Conservation (phyloP, 2,329 filamentous ascomycete species). For the Ophiostoma sp. region DNA sequence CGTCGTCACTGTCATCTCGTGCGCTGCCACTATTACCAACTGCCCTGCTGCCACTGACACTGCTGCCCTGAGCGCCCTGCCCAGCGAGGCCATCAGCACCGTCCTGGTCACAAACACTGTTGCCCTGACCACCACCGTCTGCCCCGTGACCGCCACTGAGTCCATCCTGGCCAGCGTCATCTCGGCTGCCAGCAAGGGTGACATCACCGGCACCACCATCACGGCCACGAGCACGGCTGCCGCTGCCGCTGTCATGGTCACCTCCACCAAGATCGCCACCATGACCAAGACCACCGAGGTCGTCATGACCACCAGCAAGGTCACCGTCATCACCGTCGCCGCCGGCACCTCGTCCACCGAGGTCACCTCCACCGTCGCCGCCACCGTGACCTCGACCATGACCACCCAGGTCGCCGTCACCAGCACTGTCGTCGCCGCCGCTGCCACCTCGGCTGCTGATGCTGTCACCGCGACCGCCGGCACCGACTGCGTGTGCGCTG, state of each 20-base stretch:
- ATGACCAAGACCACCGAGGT: slow-evolving; percentile 18
- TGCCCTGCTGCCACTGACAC: slow-evolving; percentile 34
- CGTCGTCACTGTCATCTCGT: slow-evolving; percentile 36
- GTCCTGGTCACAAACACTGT: slow-evolving; percentile 38
- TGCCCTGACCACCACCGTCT: slow-evolving; percentile 38
- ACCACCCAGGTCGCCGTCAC: slow-evolving; percentile 25
- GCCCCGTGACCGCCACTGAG: slow-evolving; percentile 39
- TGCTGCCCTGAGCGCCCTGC: slow-evolving; percentile 36
- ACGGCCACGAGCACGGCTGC: slow-evolving; percentile 28
- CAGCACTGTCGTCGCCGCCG: slow-evolving; percentile 22
- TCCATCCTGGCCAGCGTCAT: slow-evolving; percentile 37
- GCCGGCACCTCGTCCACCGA: slow-evolving; percentile 24
- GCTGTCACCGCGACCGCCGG: background rate
- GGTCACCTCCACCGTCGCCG: slow-evolving; percentile 28
- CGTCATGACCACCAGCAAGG: slow-evolving; percentile 27
- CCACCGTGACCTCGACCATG: slow-evolving; percentile 29
- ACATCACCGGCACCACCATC: slow-evolving; percentile 19
- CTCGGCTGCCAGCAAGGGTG: slow-evolving; percentile 30
- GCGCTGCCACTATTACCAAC: slow-evolving; percentile 21
- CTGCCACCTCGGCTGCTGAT: slow-evolving; percentile 1
- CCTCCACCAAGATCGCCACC: slow-evolving; percentile 26
- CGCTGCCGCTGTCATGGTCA: slow-evolving; percentile 31
- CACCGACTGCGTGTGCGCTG: slow-evolving; percentile 16
- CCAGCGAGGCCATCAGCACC: slow-evolving; percentile 31
- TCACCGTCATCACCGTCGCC: slow-evolving; percentile 10